Percentiles rank a stretch among this genome's conserved stretches.
Evolutionary conservation across 1,284 basidiomycete species (phyloP).

Genomic region (Laetiporus sulphureus): DNA sequence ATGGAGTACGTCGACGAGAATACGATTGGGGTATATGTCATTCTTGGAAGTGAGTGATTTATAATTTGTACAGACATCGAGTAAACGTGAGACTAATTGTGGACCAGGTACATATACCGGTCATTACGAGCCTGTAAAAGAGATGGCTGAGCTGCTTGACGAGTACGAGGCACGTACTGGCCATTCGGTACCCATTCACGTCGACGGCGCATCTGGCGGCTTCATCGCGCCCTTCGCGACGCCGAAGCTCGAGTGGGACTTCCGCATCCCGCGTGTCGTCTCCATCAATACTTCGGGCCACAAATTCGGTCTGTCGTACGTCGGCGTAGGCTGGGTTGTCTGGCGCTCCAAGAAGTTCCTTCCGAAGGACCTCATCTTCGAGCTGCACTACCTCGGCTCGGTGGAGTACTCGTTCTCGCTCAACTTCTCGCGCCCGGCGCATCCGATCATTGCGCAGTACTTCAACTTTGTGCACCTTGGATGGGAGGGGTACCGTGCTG

Average conservation of each 20-base stretch:
- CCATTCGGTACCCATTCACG: slow-evolving; percentile 78
- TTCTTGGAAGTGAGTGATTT: slow-evolving; percentile 54
- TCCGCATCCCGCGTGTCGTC: slow-evolving; percentile 80
- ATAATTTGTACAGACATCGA: slow-evolving; percentile 2
- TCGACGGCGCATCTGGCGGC: slow-evolving; percentile 76
- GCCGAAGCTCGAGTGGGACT: slow-evolving; percentile 83
- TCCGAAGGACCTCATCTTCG: slow-evolving; percentile 89
- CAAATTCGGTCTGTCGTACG: slow-evolving; percentile 85
- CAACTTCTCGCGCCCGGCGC: slow-evolving; percentile 90
- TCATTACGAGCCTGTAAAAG: slow-evolving; percentile 88
- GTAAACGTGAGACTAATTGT: slow-evolving; percentile 5
- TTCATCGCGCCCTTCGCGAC: slow-evolving; percentile 83
- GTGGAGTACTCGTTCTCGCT: slow-evolving; percentile 79
- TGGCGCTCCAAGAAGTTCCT: slow-evolving; percentile 75
- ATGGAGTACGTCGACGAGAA: slow-evolving; percentile 92
- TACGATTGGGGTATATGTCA: slow-evolving; percentile 80
- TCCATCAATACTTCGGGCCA: slow-evolving; percentile 87
- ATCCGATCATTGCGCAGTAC: slow-evolving; percentile 89
- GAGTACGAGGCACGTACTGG: slow-evolving; percentile 83
- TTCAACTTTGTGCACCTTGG: slow-evolving; percentile 88
- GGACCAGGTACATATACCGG: slow-evolving; percentile 79
- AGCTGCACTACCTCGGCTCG: slow-evolving; percentile 72
- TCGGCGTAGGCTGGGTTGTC: slow-evolving; percentile 86
- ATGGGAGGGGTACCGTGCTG: slow-evolving; percentile 71
- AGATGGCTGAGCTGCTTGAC: slow-evolving; percentile 82